Evolutionary conservation across 176 grass and related monocot genomes (phyloP), one percentile per base, ranked within the genome.

Genomic region (Thinopyrum elongatum): DNA sequence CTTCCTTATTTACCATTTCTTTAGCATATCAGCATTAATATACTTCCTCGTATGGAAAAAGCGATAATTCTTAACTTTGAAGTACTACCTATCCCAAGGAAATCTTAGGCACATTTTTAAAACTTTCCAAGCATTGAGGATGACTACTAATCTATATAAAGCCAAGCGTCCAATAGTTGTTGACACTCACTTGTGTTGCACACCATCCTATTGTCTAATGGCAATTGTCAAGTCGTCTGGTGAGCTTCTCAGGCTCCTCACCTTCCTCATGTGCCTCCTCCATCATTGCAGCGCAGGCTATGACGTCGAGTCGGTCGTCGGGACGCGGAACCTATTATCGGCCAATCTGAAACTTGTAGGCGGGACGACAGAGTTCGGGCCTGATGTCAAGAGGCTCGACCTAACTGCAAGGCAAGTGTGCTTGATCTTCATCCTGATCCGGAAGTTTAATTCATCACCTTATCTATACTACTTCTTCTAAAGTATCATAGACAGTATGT

Each of bases 391-490:
- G 64, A 84, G 31, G 22, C 93, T 98, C 65, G 42, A 47, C 65
- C 70, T 98, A 16, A 85, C 82, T 31, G 92, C 89, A n/a, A 94
- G 89, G 95, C 72, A 88, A 91, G 68, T 87, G 8, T 13, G 2
- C 26, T 8, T 12, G 39, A 23, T 39, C 34, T 41, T 70, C 1
- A 39, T 70, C 34, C 10, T 70, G 12, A 27, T 6, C 4, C 22
- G 3, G 4, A n/a, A 17, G 65, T 15, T 67, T 19, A 33, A 31
- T 66, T 17, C 47, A 51, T 17, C 14, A 51, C 14, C 15, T 17
- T 51, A 17, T 51, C 14, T 51, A 6, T 51, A 51, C 0, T 51
- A 51, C 0, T 15, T 5, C 15, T 15, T 47, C 44, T 14, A 0
- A 51, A 7, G 15, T 6, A 51, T 17, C 16, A 51, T 16, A 19